Conservation (phyloP, 73 alveolate species). For the Urostyla sp. region DNA sequence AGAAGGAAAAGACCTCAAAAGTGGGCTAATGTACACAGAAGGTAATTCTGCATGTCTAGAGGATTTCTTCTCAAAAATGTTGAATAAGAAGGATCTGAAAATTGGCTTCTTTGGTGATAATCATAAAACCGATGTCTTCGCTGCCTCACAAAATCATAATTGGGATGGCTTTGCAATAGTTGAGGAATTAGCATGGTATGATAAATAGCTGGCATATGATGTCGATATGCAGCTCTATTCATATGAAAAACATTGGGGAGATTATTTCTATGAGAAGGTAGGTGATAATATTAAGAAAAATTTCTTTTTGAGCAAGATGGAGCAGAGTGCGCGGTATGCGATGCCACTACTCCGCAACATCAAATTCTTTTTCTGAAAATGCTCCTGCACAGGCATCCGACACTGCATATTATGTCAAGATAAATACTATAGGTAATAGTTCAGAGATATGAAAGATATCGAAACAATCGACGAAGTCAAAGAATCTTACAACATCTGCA, state of each 20-base stretch:
- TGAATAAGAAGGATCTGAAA: not conserved
- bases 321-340: slow-evolving; percentile 44
- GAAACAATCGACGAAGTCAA: not conserved
- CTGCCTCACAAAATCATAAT: not conserved
- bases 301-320: slow-evolving; percentile 24
- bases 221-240: not conserved
- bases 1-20: not conserved
- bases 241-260: slow-evolving; percentile 34
- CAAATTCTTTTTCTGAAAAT: slow-evolving; percentile 3
- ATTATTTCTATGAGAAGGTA: slow-evolving; percentile 15
- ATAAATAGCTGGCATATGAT: slow-evolving; percentile 1
- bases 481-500: not conserved
- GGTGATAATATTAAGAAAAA: slow-evolving; percentile 5
- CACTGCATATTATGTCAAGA: slow-evolving; percentile 35
- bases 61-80: not conserved
- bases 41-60: slow-evolving; percentile 8
- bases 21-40: slow-evolving; percentile 10
- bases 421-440: not conserved
- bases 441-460: slow-evolving; percentile 32
- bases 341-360: slow-evolving; percentile 25
- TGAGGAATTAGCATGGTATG: slow-evolving; percentile 16
- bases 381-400: slow-evolving; percentile 43
- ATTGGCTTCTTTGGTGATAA: slow-evolving; percentile 48
- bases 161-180: slow-evolving; percentile 60
- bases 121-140: slow-evolving; percentile 19